Evolutionary conservation across 2,329 filamentous ascomycete genomes (phyloP).

Genomic region (Cladosporium sp.): DNA sequence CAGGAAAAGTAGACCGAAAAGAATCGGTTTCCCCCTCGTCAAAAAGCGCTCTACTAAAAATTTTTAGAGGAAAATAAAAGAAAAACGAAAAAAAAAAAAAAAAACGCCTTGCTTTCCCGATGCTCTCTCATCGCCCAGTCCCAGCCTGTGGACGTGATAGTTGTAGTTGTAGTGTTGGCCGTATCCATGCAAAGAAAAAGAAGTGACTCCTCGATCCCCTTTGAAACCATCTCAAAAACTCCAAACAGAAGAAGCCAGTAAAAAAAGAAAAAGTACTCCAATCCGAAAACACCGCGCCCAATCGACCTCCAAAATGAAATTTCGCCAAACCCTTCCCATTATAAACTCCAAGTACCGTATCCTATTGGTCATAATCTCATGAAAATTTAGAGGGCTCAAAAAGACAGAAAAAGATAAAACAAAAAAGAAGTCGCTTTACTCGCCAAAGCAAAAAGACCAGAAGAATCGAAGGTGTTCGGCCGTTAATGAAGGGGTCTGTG

Average conservation of each 20-base stretch:
- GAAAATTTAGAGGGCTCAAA: conserved; percentile 6
- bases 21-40: too few species aligned
- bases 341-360: not conserved
- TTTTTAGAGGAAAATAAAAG: too few species aligned
- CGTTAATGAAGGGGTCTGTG: not conserved
- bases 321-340: too few species aligned
- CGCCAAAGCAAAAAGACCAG: not conserved
- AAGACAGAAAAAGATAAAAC: conserved; percentile 1
- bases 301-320: not conserved
- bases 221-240: too few species aligned
- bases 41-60: too few species aligned
- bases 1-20: too few species aligned
- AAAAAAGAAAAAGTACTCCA: conserved; percentile 4
- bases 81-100: not conserved
- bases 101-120: conserved; percentile 3
- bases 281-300: not conserved
- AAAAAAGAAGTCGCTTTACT: not conserved
- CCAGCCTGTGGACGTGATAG: conserved; percentile 13
- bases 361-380: not conserved
- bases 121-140: conserved; percentile 8
- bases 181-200: not conserved
- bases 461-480: conserved; percentile 1
- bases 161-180: not conserved
- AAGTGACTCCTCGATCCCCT: too few species aligned
- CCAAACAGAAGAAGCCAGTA: not conserved